Evolutionary conservation across 2,329 filamentous ascomycete genomes (phyloP).

Genomic region (Hypoxylon sp.): DNA sequence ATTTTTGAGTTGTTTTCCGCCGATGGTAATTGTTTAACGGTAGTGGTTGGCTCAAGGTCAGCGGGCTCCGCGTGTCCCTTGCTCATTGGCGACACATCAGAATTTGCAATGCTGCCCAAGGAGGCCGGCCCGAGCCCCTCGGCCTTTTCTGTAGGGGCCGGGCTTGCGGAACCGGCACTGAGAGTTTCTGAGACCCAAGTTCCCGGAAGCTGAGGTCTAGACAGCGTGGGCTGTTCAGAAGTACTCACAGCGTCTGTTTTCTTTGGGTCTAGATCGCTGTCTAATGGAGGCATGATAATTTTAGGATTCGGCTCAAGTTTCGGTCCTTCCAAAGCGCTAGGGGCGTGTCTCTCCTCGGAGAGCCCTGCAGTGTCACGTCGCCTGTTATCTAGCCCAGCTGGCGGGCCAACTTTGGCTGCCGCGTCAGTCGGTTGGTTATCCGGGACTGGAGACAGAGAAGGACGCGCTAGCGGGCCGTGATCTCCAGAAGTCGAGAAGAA

Average conservation of each 20-base stretch:
- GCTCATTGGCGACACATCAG: slow-evolving; percentile 38
- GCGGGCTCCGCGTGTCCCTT: slow-evolving; percentile 40
- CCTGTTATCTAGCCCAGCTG: slow-evolving; percentile 11
- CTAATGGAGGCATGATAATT: slow-evolving; percentile 35
- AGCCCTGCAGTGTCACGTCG: slow-evolving; percentile 18
- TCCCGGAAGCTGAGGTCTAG: slow-evolving; percentile 51
- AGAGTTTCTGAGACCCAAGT: slow-evolving; percentile 53
- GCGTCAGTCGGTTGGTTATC: slow-evolving; percentile 15
- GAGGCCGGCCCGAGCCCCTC: slow-evolving; percentile 31
- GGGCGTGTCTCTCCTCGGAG: slow-evolving; percentile 32
- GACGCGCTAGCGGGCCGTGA: slow-evolving; percentile 31
- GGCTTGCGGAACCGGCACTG: slow-evolving; percentile 41
- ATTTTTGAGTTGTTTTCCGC: slow-evolving; percentile 29
- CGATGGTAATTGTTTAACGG: slow-evolving; percentile 45
- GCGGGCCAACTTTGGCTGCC: slow-evolving; percentile 9
- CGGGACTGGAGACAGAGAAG: slow-evolving; percentile 19
- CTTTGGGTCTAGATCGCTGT: slow-evolving; percentile 23
- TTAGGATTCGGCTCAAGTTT: slow-evolving; percentile 41
- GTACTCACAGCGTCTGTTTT: slow-evolving; percentile 20
- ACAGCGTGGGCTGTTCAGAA: slow-evolving; percentile 11
- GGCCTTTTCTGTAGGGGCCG: slow-evolving; percentile 46
- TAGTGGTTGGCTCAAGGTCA: slow-evolving; percentile 46
- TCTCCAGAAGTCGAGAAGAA: slow-evolving; percentile 62
- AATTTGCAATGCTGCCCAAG: slow-evolving; percentile 37
- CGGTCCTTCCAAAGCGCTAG: slow-evolving; percentile 45